phyloP scores from a whole-genome alignment of 176 grass and related monocot species.

The Triticum monococcum region DNA sequence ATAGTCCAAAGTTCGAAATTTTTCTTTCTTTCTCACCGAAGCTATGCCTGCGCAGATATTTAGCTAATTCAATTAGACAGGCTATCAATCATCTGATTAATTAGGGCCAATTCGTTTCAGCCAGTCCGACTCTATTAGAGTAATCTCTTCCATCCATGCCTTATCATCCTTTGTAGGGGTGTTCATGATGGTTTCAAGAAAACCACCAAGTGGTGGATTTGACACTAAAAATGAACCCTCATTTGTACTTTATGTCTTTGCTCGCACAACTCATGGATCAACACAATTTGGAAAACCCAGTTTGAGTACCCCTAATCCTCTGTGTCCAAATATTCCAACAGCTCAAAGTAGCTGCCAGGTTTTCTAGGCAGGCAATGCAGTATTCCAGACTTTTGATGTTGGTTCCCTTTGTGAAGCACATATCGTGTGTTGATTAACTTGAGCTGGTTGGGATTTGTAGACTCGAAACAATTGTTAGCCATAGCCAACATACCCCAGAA shows the following conservation, averaged over 20 bases:
- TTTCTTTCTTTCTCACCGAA: background rate
- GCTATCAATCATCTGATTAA: background rate
- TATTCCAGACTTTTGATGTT: background rate
- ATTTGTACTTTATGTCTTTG: too few relatives aligned
- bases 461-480: background rate
- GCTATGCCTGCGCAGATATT: background rate
- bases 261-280: too few relatives aligned
- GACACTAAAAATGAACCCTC: too few relatives aligned
- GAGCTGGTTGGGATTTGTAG: background rate
- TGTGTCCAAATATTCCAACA: background rate
- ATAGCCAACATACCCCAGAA: background rate
- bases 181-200: too few relatives aligned
- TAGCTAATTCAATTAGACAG: background rate
- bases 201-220: too few relatives aligned
- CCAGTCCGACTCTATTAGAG: background rate
- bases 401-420: background rate
- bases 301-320: background rate
- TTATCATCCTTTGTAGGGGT: background rate
- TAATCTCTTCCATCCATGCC: background rate
- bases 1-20: background rate
- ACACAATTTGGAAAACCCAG: too few relatives aligned
- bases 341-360: background rate
- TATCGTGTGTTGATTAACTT: background rate
- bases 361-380: background rate
- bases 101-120: background rate